Base-by-base conservation (phyloP, 768 basidiomycete genomes). In the Suillus decipiens region DNA sequence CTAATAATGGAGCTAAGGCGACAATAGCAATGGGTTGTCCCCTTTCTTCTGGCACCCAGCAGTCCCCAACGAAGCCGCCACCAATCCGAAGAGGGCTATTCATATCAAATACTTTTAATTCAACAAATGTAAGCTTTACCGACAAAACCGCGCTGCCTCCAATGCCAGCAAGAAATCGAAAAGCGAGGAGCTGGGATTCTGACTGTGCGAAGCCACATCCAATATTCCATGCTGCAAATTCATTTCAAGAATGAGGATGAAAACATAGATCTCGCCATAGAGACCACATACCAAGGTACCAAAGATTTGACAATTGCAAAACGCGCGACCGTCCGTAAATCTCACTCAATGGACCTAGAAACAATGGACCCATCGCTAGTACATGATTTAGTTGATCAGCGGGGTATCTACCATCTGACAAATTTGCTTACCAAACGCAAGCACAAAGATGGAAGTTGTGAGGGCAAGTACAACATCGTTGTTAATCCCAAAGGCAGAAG, bases 121-220 rank as follows among this genome's bases (percentile, higher is more conserved):
- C n/a, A n/a, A 17, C 17, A 34, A 51, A 28, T 24, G 1, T 0
- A 10, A n/a, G n/a, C 3, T 73, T 47, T 66, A 80, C 80, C 5
- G 84, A 74, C 2, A 90, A 75, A 6, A 89, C 87, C 0, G 90
- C 90, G 60, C 88, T 87, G 0, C 91, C 90, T 36, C 90, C 91
- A 1, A 92, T 62, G 2, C 90, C 90, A 0, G 89, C 76, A 3
- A 92, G 73, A 65, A 92, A 84, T 24, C 89, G 84, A 67, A 92
- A 92, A 0, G 79, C 86, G 55, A 90, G 84, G 14, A 91, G 75
- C 66, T 90, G 82, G 0, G 73, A 76, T 61, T 80, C 79, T 60
- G 78, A 88, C 59, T 81, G 80, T 0, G 89, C 85, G 62, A 89
- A 91, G 0, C 87, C 85, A 66, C 87, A 88, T 31, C 24, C 87